These are phyloP conservation scores for Phytophthora fragariae DNA, from an alignment of 352 stramenopile genomes.

Conservation along the genomic window DNA sequence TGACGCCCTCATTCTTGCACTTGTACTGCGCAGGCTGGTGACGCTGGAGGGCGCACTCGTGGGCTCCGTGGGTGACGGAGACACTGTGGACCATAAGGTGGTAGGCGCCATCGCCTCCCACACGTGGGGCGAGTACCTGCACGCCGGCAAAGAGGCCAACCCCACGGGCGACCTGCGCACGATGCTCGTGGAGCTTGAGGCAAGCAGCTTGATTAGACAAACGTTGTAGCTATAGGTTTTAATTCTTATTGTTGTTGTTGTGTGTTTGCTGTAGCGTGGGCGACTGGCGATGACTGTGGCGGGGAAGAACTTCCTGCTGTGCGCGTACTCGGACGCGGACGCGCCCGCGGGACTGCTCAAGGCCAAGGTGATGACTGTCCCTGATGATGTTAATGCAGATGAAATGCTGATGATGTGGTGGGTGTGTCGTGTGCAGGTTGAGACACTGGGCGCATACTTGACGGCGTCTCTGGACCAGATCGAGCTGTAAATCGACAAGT, in stretches of 20 bases:
- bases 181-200: conserved; percentile 82
- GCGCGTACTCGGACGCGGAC: conserved; percentile 71
- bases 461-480: conserved; percentile 75
- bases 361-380: conserved; percentile 53
- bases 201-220: conserved; percentile 3
- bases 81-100: conserved; percentile 81
- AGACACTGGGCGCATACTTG: conserved; percentile 69
- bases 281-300: conserved; percentile 70
- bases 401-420: conserved; percentile 5
- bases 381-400: conserved; percentile 1
- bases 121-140: conserved; percentile 85
- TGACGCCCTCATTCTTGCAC: neutral
- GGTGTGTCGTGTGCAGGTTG: conserved; percentile 24
- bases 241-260: neutral
- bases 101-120: conserved; percentile 86
- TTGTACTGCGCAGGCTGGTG: conserved; percentile 61
- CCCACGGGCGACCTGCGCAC: conserved; percentile 59
- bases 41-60: conserved; percentile 88
- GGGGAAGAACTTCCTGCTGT: conserved; percentile 79
- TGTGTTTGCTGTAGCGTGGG: conserved; percentile 46
- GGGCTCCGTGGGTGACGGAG: conserved; percentile 67
- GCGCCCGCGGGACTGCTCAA: conserved; percentile 74
- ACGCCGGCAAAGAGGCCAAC: conserved; percentile 77
- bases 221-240: neutral
- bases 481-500: conserved; percentile 51